Base-by-base conservation (phyloP, 2,329 filamentous ascomycete genomes). In the Knufia fluminis region DNA sequence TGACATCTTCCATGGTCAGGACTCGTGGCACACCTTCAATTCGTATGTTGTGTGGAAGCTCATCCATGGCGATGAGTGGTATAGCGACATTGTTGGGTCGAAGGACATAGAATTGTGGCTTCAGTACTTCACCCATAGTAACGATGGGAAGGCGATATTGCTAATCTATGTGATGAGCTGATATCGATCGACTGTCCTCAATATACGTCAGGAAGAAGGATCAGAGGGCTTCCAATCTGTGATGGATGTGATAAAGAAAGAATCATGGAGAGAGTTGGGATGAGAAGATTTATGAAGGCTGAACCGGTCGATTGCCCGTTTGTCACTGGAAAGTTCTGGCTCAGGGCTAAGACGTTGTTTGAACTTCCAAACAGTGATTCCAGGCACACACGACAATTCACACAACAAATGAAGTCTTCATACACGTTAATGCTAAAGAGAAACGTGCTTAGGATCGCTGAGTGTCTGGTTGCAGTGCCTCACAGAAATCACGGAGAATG, bases 31-130 rank as follows among this genome's bases (percentile, higher is more conserved):
- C 60, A 10, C 64, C 67, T 24, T 60, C 61, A 45, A 74, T 62
- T 2, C 55, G 54, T 33, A 73, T 45, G 17, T 60, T 55, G 1
- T 58, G 20, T 2, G 70, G 70, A 1, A 74, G 60, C 53, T 74
- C 71, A 52, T 73, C 71, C 3, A 72, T 56, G 4, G 71, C 66
- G 38, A 74, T 60, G 10, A 74, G 63, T 3, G 71, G 68, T 16
- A 66, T 66, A 38, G 71, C 51, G 6, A 58, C 60, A 24, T 68
- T 67, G 57, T 69, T 64, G 33, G 65, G 62, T 31, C 71, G 68
- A 35, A 65, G 60, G 40, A 69, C 61, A 54, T 71, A 73, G 54
- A 66, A 71, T 50, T 63, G 62, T 32, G 70, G 68, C 42, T 62
- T 64, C 42, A 64, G 54, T 20, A 57, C 42, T 22, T 52, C 52